Evolutionary conservation across 768 basidiomycete species (phyloP), one percentile per base, ranked within the genome.

Genomic region (Russula lepida): DNA sequence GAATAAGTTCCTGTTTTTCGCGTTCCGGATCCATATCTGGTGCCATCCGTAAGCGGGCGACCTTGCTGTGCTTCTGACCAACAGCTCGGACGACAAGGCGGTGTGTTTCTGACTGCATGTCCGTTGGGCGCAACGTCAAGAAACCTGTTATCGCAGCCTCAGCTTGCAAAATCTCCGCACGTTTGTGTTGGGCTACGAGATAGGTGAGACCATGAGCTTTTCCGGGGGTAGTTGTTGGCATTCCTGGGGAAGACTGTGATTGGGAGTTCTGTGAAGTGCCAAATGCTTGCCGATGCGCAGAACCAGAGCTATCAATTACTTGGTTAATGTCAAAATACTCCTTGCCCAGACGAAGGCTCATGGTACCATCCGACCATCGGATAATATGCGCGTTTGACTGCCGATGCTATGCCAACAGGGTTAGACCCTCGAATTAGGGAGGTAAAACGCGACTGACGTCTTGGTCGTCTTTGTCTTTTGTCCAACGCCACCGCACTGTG

Each of bases 401-500:
- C 65, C 86, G 82, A 66, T 74, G 77, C 94, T 97, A 71, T 17
- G 43, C 8, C n/a, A 23, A 53, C 21, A 50, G 23, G 33, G 8
- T 44, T 9, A 59, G 50, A 13, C 32, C 58, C 43, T 33, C 32
- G 6, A 30, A 60, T 15, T 28, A 28, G 54, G 58, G 46, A 27
- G 58, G 30, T 21, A 47, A 27, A 32, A 54, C 28, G 44, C 41
- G 11, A 79, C 90, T 76, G 68, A 95, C 95, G 68, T 90, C 87
- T 68, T 83, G 75, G 6, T 86, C 90, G 43, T 78, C 75, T 59
- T 80, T 80, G 65, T 89, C 88, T 70, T 88, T 89, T 1, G 79
- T 78, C 97, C 97, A 99, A 67, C 86, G 84, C 97, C 97, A 99
- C 41, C 97, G 82, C 21, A 98, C 79, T 6, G 94, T 95, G 72